Percentiles rank a stretch among this genome's conserved stretches.
These are phyloP conservation scores for Davidsoniella neocaledoniae DNA, from an alignment of 2,329 filamentous ascomycete species.

Conservation along the genomic window DNA sequence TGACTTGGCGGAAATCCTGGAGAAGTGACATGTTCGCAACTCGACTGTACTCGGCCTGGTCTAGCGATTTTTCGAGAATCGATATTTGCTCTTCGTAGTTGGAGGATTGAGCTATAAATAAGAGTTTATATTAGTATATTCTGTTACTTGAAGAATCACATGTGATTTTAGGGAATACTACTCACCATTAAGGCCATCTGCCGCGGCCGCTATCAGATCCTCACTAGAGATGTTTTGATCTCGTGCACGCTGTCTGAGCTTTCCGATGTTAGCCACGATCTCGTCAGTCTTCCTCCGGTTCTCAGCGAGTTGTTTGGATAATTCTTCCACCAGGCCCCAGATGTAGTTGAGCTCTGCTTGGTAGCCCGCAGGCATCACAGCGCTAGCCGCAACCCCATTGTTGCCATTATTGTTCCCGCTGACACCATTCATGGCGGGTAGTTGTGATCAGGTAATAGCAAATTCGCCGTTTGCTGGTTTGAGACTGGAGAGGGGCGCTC, in stretches of 20 bases:
- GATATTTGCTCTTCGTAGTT: conserved; percentile 47
- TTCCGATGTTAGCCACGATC: conserved; percentile 45
- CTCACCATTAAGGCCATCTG: conserved; percentile 40
- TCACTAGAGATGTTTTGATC: conserved; percentile 37
- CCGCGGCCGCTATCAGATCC: conserved; percentile 37
- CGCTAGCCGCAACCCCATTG: conserved; percentile 27
- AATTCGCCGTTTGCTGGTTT: too few relatives aligned
- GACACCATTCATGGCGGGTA: conserved; percentile 5
- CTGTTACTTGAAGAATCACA: too few relatives aligned
- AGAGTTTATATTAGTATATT: not conserved
- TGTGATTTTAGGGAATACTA: not conserved
- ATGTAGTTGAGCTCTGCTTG: conserved; percentile 53
- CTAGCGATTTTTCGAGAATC: conserved; percentile 42
- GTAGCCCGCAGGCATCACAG: conserved; percentile 48
- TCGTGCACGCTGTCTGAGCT: conserved; percentile 40
- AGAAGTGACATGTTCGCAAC: conserved; percentile 44
- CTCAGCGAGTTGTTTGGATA: conserved; percentile 45
- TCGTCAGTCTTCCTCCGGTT: conserved; percentile 45
- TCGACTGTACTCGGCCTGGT: conserved; percentile 41
- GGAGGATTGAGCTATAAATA: conserved; percentile 32
- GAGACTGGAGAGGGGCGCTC: too few relatives aligned
- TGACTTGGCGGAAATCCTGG: conserved; percentile 38
- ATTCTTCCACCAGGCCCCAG: conserved; percentile 49
- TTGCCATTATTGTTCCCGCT: conserved; percentile 22
- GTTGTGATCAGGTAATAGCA: too few relatives aligned